These are phyloP conservation scores for Vitis hybrid DNA, from an alignment of 177 flowering plant species.

Conservation along the genomic window DNA sequence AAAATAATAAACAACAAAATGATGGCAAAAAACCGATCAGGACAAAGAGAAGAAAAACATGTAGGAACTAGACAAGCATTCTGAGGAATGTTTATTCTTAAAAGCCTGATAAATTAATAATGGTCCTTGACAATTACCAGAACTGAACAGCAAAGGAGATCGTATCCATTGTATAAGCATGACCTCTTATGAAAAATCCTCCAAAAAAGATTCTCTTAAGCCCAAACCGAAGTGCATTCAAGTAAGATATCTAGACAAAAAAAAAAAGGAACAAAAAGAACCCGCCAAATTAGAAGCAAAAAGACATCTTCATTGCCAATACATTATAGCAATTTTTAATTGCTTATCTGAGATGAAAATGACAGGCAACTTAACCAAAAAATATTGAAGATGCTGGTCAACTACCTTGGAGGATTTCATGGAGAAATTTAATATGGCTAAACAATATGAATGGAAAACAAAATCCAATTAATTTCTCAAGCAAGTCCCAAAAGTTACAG, in stretches of 20 bases:
- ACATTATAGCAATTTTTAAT: background rate
- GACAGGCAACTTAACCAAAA: too few relatives aligned
- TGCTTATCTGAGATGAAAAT: background rate
- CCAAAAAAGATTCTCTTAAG: constrained; percentile 93
- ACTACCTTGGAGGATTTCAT: too few relatives aligned
- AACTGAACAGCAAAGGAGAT: constrained; percentile 93
- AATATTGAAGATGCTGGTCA: too few relatives aligned
- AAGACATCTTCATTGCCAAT: background rate
- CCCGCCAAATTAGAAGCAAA: constrained; percentile 8
- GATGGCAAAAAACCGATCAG: background rate
- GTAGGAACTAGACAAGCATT: background rate
- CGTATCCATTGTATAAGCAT: constrained; percentile 97
- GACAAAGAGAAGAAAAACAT: background rate
- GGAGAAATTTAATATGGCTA: too few relatives aligned
- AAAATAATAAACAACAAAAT: background rate
- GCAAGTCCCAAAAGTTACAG: too few relatives aligned
- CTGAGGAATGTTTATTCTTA: background rate
- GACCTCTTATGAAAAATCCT: constrained; percentile 95
- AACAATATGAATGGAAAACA: too few relatives aligned
- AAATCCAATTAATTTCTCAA: too few relatives aligned
- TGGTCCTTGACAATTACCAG: constrained; percentile 49
- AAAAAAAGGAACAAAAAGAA: background rate
- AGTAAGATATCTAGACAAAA: constrained; percentile 68
- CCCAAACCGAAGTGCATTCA: constrained; percentile 92
- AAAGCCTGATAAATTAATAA: constrained; percentile 2